A percentile compares a stretch with the other conserved stretches of the same genome.
These are phyloP conservation scores for Elsinoe perseae DNA, from an alignment of 2,329 filamentous ascomycete genomes.

Conservation along the genomic window DNA sequence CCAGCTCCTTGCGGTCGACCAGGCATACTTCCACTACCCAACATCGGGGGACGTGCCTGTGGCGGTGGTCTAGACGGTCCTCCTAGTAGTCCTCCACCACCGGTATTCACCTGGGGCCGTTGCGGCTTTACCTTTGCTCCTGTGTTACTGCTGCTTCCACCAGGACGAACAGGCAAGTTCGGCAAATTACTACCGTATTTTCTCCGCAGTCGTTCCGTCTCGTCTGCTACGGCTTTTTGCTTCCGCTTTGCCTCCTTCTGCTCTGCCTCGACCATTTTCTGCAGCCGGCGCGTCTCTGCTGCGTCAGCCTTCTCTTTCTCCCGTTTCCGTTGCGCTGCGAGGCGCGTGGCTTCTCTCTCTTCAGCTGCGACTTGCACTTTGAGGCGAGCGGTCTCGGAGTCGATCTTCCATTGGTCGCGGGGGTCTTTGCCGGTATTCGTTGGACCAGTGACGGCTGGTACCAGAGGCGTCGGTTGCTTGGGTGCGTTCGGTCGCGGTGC, in stretches of 20 bases:
- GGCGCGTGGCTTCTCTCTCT: slow-evolving; percentile 28
- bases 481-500: too few species aligned
- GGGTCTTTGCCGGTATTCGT: slow-evolving; percentile 37
- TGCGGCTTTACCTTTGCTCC: slow-evolving; percentile 16
- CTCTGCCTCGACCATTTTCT: slow-evolving; percentile 59
- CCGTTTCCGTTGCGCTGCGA: slow-evolving; percentile 44
- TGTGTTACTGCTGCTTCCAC: slow-evolving; percentile 26
- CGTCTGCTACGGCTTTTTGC: slow-evolving; percentile 54
- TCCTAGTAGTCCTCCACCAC: slow-evolving; percentile 7
- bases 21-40: slow-evolving; percentile 14
- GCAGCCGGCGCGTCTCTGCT: slow-evolving; percentile 50
- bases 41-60: neutral
- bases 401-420: slow-evolving; percentile 45
- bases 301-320: slow-evolving; percentile 54
- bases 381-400: slow-evolving; percentile 43
- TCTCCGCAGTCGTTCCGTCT: slow-evolving; percentile 65
- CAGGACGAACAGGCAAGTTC: neutral
- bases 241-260: slow-evolving; percentile 51
- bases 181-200: slow-evolving; percentile 49
- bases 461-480: slow-evolving; percentile 17
- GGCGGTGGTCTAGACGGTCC: neutral
- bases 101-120: slow-evolving; percentile 12
- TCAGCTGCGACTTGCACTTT: slow-evolving; percentile 38
- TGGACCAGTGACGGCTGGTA: slow-evolving; percentile 25
- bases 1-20: slow-evolving; percentile 16